Conservation (phyloP, 2,329 filamentous ascomycete species). For the Tricladium varicosporioides region DNA sequence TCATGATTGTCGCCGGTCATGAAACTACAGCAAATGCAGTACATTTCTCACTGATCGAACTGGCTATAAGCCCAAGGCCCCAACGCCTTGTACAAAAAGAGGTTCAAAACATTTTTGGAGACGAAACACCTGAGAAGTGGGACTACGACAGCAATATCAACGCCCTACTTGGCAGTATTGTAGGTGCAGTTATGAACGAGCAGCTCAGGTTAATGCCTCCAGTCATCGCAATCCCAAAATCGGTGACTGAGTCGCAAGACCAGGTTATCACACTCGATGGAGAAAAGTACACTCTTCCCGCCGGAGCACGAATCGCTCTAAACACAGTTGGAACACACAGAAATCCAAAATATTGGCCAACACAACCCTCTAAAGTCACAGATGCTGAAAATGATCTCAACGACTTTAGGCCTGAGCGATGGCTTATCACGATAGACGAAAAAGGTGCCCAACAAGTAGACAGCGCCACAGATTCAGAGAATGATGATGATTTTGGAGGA, state of each 20-base stretch:
- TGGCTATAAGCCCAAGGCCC: constrained; percentile 62
- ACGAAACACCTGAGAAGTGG: constrained; percentile 60
- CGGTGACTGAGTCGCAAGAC: constrained; percentile 44
- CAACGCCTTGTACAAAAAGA: constrained; percentile 69
- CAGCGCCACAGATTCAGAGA: constrained; percentile 25
- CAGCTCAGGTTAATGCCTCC: constrained; percentile 71
- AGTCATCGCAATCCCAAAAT: constrained; percentile 71
- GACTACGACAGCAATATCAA: constrained; percentile 67
- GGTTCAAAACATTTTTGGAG: constrained; percentile 62
- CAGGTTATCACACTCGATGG: constrained; percentile 62
- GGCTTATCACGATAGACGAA: constrained; percentile 49
- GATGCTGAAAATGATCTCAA: constrained; percentile 54
- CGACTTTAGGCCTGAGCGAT: constrained; percentile 70
- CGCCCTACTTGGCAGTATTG: constrained; percentile 64
- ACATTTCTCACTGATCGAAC: constrained; percentile 66
- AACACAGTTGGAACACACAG: constrained; percentile 56
- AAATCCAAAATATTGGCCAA: constrained; percentile 71
- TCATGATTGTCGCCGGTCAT: constrained; percentile 71
- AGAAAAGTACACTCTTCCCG: constrained; percentile 56
- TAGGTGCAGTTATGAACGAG: constrained; percentile 76
- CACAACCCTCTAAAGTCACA: constrained; percentile 39
- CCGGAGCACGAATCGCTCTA: constrained; percentile 53
- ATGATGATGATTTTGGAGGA: constrained; percentile 55
- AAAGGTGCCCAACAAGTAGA: constrained; percentile 26
- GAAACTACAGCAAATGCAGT: constrained; percentile 77